phyloP scores from a whole-genome alignment of 441 rosid genomes.

The Aquilaria agallochum region DNA sequence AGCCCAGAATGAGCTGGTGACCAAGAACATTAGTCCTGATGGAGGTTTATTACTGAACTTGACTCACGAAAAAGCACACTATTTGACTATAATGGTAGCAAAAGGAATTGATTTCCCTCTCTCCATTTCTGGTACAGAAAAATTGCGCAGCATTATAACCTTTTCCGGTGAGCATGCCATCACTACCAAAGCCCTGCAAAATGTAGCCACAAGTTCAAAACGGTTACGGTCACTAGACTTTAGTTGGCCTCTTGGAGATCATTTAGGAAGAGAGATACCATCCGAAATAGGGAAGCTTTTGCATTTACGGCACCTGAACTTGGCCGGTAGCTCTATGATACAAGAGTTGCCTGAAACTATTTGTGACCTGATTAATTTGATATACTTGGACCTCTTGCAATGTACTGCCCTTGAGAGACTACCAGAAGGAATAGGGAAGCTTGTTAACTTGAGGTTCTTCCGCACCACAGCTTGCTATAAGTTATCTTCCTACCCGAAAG shows the following conservation, averaged over 20 bases:
- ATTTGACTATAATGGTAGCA: background rate
- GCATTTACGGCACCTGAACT: conserved; percentile 10
- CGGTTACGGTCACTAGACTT: conserved; percentile 9
- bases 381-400: background rate
- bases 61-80: background rate
- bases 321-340: background rate
- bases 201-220: background rate
- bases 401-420: background rate
- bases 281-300: background rate
- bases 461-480: background rate
- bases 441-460: conserved; percentile 7
- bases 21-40: background rate
- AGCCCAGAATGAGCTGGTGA: background rate
- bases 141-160: background rate
- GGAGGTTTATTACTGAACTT: background rate
- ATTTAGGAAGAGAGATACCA: background rate
- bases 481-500: conserved; percentile 2
- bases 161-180: fast-evolving
- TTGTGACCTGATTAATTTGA: conserved; percentile 5
- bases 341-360: background rate
- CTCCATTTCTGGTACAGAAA: background rate
- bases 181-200: background rate
- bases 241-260: background rate
- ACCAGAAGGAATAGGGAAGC: background rate
- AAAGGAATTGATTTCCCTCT: background rate